Base-by-base conservation (phyloP, 2,329 filamentous ascomycete species). In the Claviceps maximensis region DNA sequence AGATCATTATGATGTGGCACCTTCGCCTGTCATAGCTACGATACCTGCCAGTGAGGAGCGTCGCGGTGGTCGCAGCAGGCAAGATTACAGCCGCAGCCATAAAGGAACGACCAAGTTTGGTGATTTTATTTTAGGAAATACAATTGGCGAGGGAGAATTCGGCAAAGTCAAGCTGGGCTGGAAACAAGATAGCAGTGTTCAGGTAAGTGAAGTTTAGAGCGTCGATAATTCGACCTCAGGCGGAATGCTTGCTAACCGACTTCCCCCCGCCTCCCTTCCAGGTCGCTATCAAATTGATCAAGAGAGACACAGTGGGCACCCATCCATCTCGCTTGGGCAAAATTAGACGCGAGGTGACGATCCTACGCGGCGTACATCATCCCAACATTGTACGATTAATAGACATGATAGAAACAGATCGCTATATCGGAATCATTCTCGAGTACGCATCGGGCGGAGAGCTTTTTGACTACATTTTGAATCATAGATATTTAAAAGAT, bases 111-210 rank as follows among this genome's bases (percentile, higher is more conserved):
- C 86, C 44, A 90, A 88, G 59, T 97, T 98, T 66, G 91, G 91
- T 55, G 89, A 96, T 58, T 98, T 97, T 69, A 89, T 95, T 56
- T 78, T 98, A 3, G 93, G 93, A 38, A 91, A 95, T 67, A 97
- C 91, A 2, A 84, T 98, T 49, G 93, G 93, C 49, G 93, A 98
- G 73, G 93, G 93, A 57, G 93, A 98, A 69, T 98, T 98, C 67
- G 93, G 93, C 59, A 98, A 98, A 67, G 93, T 98, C 62, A 97
- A 96, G 70, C 82, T 97, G 64, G 93, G 93, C 27, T 98, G 93
- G 93, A 97, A 96, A 69, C 87, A 89, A 66, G 90, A 95, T 69
- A 90, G 89, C 55, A 90, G 84, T 58, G 86, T 95, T 49, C 85
- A 91, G 74, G 82, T 84, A 71, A 60, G 69, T 57, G 15, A 38